Base-by-base conservation (phyloP, 306 rosid genomes). In the Cucumis melo region DNA sequence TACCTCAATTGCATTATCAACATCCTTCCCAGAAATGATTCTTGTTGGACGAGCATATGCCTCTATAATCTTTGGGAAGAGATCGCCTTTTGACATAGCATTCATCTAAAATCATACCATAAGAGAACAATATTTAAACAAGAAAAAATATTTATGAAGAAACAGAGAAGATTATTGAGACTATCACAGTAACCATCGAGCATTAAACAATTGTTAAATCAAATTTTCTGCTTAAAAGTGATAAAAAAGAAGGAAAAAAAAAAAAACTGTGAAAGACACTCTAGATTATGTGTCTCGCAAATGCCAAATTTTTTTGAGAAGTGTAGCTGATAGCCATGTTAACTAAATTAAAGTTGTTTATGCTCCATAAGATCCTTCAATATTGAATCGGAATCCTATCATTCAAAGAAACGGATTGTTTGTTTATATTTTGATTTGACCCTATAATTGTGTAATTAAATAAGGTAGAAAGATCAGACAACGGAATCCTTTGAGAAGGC, bases 1-100 rank as follows among this genome's bases (percentile, higher is more conserved):
- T 85, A 91, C 98, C 97, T 90, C 86, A 23, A 21, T 36, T 68
- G 87, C 60, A 80, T 83, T 63, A 76, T 84, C 86, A 59, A 81
- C 80, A 36, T 91, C 90, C 87, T 91, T 93, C 73, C 97, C 98
- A 16, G 93, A 93, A 48, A 90, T 96, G 83, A 93, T 93, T 90
- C 98, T 90, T 17, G 97, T 90, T 7, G 97, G 98, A 38, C 97
- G 85, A 65, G 97, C 90, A 89, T 91, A 93, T 72, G 97, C 97
- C 86, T 93, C 98, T 68, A 91, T 87, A 36, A 93, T 89, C 82
- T 86, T 93, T 32, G 91, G 86, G 68, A 91, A 86, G 83, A 88
- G 89, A 68, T 75, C 20, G 54, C 91, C 90, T 74, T 85, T 90
- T 23, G 87, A 86, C 83, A 93, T 79, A 78, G 85, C 89, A 86